Evolutionary conservation across 1,284 basidiomycete species (phyloP).

Genomic region (Rhodotorula sp.): DNA sequence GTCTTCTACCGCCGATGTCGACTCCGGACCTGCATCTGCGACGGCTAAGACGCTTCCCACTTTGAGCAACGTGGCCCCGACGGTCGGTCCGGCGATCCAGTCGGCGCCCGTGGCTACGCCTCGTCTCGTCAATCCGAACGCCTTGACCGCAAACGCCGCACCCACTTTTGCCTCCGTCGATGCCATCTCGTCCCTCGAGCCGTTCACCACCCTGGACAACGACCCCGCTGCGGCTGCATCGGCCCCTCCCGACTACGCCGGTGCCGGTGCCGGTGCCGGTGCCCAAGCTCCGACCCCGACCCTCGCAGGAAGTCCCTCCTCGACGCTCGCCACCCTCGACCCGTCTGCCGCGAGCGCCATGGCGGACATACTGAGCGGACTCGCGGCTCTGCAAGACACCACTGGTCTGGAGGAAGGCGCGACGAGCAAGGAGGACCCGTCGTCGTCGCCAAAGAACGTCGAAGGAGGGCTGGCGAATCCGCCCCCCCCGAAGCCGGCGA

Average conservation of each 20-base stretch:
- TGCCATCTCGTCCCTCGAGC: background rate
- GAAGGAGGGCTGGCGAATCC: background rate
- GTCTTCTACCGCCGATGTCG: background rate
- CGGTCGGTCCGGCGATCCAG: too few species aligned
- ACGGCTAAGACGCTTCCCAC: background rate
- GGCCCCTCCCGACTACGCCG: background rate
- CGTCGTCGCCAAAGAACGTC: background rate
- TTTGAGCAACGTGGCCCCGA: too few species aligned
- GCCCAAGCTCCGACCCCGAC: background rate
- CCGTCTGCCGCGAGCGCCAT: background rate
- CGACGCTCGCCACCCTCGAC: background rate
- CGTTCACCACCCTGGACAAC: background rate
- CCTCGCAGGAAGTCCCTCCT: background rate
- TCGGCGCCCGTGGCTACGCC: too few species aligned
- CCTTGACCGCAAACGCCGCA: too few species aligned
- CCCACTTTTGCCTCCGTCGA: too few species aligned
- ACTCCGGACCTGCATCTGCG: background rate
- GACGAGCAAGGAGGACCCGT: background rate
- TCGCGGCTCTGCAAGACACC: background rate
- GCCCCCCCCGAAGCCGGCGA: too few species aligned
- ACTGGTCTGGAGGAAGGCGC: background rate
- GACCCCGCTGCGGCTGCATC: background rate
- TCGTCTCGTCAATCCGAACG: too few species aligned
- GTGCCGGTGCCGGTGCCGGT: background rate
- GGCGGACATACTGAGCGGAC: background rate